Percentiles rank a stretch among this genome's conserved stretches.
These are phyloP conservation scores for Volvox carteri DNA, from an alignment of 163 green algal genomes.

Conservation along the genomic window DNA sequence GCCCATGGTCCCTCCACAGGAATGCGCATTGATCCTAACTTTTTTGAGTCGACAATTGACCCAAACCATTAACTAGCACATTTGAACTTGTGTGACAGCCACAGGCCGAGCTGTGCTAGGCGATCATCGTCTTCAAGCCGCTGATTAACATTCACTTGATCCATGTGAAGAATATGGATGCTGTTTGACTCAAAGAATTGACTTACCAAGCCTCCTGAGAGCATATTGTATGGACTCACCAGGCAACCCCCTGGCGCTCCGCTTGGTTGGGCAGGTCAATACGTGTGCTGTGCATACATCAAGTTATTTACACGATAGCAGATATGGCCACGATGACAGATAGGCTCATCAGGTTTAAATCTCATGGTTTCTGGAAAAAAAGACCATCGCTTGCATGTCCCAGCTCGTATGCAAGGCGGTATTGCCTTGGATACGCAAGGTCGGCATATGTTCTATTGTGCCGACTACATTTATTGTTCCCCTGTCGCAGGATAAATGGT, in stretches of 20 bases:
- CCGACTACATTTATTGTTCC: too few relatives aligned
- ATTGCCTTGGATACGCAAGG: too few relatives aligned
- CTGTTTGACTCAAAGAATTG: neutral
- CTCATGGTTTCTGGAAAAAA: too few relatives aligned
- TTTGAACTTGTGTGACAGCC: slow-evolving; percentile 3
- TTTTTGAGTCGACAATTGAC: neutral
- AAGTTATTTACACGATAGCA: too few relatives aligned
- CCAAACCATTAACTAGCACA: neutral
- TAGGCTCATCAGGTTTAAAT: too few relatives aligned
- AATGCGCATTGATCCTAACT: too few relatives aligned
- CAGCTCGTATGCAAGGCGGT: too few relatives aligned
- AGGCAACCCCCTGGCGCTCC: slow-evolving; percentile 8
- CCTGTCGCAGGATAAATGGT: neutral
- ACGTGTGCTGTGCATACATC: neutral
- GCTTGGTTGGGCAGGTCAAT: slow-evolving; percentile 7
- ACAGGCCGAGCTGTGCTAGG: neutral
- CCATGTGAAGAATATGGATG: neutral
- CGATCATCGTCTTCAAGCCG: neutral
- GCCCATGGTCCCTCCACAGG: too few relatives aligned
- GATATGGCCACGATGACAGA: too few relatives aligned
- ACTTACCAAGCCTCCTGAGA: neutral
- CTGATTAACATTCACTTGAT: neutral
- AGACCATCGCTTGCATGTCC: too few relatives aligned
- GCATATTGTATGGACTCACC: neutral
- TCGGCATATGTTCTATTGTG: too few relatives aligned